Percentiles rank a stretch among this genome's conserved stretches.
Conservation (phyloP, 2,329 filamentous ascomycete species). For the Ascochyta rabiei region DNA sequence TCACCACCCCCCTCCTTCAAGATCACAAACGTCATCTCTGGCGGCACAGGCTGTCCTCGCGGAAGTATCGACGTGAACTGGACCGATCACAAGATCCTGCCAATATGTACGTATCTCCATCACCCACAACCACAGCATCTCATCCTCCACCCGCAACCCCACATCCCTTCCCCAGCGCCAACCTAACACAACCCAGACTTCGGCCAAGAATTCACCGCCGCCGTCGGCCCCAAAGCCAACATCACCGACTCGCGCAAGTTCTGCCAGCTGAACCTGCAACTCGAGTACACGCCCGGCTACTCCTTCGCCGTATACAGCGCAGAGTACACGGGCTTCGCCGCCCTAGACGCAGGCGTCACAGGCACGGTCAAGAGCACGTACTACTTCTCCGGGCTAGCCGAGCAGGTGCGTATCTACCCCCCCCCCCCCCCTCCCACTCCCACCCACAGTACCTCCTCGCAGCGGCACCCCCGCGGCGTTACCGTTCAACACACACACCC, state of each 20-base stretch:
- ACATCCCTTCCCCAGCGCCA: neutral
- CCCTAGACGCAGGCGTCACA: constrained; percentile 45
- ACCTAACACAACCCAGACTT: constrained; percentile 30
- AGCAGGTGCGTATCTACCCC: constrained; percentile 26
- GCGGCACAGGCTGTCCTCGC: constrained; percentile 45
- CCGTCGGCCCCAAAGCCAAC: constrained; percentile 31
- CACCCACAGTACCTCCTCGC: too few relatives aligned
- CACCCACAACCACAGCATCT: neutral
- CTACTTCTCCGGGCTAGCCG: constrained; percentile 45
- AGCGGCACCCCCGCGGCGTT: neutral
- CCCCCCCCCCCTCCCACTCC: too few relatives aligned
- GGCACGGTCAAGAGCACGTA: constrained; percentile 44
- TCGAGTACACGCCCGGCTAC: constrained; percentile 46
- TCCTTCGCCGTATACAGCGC: constrained; percentile 44
- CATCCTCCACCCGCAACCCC: neutral
- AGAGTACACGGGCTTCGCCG: constrained; percentile 45
- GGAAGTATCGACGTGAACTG: constrained; percentile 44
- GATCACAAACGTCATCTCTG: constrained; percentile 39
- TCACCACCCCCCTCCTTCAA: constrained; percentile 37
- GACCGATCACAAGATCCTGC: constrained; percentile 38
- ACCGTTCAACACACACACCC: too few relatives aligned
- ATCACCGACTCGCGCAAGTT: constrained; percentile 44
- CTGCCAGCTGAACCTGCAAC: constrained; percentile 47
- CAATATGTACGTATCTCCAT: constrained; percentile 34
- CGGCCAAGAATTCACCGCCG: constrained; percentile 40